Percentiles rank a stretch among this genome's conserved stretches.
phyloP scores from a whole-genome alignment of 441 rosid species.

The Adansonia grandidieri region DNA sequence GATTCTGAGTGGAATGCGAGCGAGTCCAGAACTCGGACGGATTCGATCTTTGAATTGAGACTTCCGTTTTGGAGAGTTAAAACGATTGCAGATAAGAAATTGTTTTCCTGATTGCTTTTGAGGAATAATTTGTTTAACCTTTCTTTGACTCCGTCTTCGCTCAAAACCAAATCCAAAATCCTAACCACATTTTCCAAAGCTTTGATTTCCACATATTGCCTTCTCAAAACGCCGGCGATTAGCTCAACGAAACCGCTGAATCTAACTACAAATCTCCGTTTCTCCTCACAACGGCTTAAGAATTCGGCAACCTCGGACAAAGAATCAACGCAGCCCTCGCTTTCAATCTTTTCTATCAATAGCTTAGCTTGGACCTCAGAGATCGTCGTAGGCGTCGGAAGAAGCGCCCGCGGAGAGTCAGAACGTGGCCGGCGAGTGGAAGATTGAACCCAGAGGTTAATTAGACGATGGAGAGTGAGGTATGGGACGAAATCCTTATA shows the following conservation, averaged over 20 bases:
- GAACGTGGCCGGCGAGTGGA: conserved; percentile 30
- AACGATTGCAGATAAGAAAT: conserved; percentile 47
- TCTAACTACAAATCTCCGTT: conserved; percentile 48
- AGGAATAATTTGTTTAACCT: conserved; percentile 44
- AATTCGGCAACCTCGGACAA: conserved; percentile 45
- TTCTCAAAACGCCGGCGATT: conserved; percentile 40
- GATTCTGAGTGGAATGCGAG: conserved; percentile 52
- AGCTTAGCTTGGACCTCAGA: conserved; percentile 37
- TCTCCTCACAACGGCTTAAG: conserved; percentile 53
- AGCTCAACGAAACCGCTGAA: conserved; percentile 55
- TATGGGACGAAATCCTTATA: conserved; percentile 72
- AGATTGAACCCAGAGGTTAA: conserved; percentile 69
- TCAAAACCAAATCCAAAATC: conserved; percentile 46
- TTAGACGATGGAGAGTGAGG: conserved; percentile 74
- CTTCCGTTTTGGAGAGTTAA: conserved; percentile 44
- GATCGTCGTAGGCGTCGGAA: conserved; percentile 16
- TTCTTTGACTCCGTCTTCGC: conserved; percentile 44
- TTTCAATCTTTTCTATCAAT: conserved; percentile 34
- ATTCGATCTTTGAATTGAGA: conserved; percentile 51
- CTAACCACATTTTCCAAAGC: conserved; percentile 42
- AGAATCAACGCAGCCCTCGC: conserved; percentile 31
- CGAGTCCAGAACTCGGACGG: conserved; percentile 55
- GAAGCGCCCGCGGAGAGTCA: conserved; percentile 28
- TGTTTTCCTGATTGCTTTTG: conserved; percentile 32
- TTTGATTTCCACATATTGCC: conserved; percentile 33